phyloP scores from a whole-genome alignment of 2,329 filamentous ascomycete species.

The Pezicula neosporulosa region DNA sequence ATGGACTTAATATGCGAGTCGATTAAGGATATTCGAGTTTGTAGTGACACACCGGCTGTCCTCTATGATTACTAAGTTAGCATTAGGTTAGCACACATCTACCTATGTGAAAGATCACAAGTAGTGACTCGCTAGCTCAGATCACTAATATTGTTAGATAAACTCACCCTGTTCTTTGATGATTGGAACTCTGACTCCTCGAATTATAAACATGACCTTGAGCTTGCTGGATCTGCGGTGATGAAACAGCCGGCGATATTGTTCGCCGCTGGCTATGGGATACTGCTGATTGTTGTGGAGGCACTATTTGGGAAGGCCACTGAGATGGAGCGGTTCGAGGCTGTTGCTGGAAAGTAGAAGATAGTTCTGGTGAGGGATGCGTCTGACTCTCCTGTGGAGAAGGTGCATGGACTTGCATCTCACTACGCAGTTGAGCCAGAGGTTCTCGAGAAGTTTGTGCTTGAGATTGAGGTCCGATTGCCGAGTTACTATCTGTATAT shows the following conservation, averaged over 20 bases:
- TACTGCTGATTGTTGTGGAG: not conserved
- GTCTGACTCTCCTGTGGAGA: not conserved
- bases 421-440: not conserved
- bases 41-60: slow-evolving; percentile 11
- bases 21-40: slow-evolving; percentile 17
- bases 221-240: not conserved
- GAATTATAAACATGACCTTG: not conserved
- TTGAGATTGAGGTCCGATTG: too few species aligned
- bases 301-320: not conserved
- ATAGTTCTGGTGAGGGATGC: not conserved
- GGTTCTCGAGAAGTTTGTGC: too few species aligned
- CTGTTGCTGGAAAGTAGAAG: not conserved
- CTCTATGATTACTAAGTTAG: too few species aligned
- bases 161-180: slow-evolving; percentile 12
- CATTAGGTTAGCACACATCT: not conserved
- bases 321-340: not conserved
- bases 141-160: slow-evolving; percentile 28
- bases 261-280: not conserved
- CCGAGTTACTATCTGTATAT: not conserved
- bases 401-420: not conserved
- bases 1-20: slow-evolving; percentile 18
- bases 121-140: slow-evolving; percentile 7
- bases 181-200: not conserved
- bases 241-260: not conserved
- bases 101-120: too few species aligned